Conservation (phyloP, 495 filamentous ascomycete species). For the Glarea lozoyensis region DNA sequence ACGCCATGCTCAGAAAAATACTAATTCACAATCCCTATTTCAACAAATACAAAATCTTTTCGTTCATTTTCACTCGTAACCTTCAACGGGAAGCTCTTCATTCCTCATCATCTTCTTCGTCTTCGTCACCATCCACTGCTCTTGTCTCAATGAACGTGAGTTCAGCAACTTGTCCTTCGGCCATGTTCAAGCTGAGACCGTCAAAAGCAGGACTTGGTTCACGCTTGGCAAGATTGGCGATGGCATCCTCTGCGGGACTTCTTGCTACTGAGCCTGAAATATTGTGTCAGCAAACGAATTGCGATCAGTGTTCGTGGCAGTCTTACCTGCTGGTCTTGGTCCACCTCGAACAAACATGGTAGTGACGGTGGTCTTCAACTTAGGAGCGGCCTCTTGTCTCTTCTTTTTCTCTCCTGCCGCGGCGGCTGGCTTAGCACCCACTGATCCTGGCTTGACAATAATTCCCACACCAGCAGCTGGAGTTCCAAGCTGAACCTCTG, state of each 20-base stretch:
- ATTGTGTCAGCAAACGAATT: neutral
- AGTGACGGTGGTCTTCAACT: constrained; percentile 33
- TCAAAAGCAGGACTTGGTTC: constrained; percentile 29
- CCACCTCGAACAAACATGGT: constrained; percentile 41
- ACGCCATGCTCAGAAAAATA: no score
- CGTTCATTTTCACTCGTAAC: neutral
- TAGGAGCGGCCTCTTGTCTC: constrained; percentile 21
- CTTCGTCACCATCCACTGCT: constrained; percentile 20
- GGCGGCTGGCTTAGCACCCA: constrained; percentile 2
- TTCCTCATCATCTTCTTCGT: constrained; percentile 20
- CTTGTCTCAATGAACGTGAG: constrained; percentile 41
- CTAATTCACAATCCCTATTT: neutral
- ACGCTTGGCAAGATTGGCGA: no score
- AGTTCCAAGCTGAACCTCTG: constrained; percentile 36
- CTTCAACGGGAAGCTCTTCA: neutral
- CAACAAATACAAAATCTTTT: neutral
- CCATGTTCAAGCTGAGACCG: constrained; percentile 39
- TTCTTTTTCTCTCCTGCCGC: constrained; percentile 20
- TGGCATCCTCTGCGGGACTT: neutral
- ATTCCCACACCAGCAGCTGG: constrained; percentile 40
- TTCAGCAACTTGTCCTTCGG: constrained; percentile 35
- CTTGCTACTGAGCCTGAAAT: constrained; percentile 21
- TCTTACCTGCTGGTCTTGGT: constrained; percentile 32
- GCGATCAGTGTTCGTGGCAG: neutral
- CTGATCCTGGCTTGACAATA: constrained; percentile 9